These are phyloP conservation scores for Oenanthe sinensis DNA, from an alignment of 129 eudicot genomes.

Conservation along the genomic window DNA sequence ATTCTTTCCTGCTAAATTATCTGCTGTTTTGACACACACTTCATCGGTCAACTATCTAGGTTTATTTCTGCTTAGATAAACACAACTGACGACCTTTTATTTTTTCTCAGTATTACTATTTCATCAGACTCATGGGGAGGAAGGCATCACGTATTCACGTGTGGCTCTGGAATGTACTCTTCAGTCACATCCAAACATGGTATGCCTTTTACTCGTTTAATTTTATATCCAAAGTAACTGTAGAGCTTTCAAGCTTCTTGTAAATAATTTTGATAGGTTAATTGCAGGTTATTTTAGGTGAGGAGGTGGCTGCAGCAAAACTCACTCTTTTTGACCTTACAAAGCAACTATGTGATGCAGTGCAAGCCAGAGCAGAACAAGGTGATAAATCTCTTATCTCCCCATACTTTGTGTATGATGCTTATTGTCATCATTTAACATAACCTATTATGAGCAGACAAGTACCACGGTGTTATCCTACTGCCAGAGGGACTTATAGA, in stretches of 20 bases:
- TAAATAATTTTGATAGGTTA: slow-evolving; percentile 6
- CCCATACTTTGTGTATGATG: not conserved
- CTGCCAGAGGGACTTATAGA: slow-evolving; percentile 94
- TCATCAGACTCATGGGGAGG: too few relatives aligned
- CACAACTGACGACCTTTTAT: too few relatives aligned
- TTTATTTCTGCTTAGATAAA: not conserved
- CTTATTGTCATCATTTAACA: slow-evolving; percentile 7
- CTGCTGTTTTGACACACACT: not conserved
- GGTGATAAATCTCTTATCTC: slow-evolving; percentile 29
- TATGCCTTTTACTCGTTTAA: too few relatives aligned
- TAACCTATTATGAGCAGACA: slow-evolving; percentile 32
- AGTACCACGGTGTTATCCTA: slow-evolving; percentile 82
- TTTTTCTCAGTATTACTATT: too few relatives aligned
- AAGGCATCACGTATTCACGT: too few relatives aligned
- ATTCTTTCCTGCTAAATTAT: not conserved
- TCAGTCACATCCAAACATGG: too few relatives aligned
- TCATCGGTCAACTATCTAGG: not conserved
- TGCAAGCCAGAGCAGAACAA: slow-evolving; percentile 74
- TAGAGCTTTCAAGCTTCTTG: slow-evolving; percentile 1
- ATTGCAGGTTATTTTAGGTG: slow-evolving; percentile 82
- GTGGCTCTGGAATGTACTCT: too few relatives aligned
- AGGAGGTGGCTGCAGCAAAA: slow-evolving; percentile 86
- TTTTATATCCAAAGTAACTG: too few relatives aligned
- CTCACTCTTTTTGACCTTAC: slow-evolving; percentile 85
- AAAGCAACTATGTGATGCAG: slow-evolving; percentile 91